Evolutionary conservation across 345 rosid species (phyloP).

Genomic region (Citrus reticulata): DNA sequence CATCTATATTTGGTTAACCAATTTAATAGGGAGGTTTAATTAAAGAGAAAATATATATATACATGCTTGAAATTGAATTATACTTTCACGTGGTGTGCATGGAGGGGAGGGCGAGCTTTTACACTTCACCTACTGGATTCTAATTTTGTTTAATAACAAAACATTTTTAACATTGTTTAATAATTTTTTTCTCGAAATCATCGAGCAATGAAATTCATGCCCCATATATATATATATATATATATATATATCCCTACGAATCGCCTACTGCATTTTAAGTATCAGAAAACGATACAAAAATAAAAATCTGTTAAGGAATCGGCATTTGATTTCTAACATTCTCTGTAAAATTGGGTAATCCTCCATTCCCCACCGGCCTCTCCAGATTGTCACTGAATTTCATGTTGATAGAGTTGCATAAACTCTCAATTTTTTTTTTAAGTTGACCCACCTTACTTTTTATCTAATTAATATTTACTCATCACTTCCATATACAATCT

Average conservation of each 20-base stretch:
- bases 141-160: too few relatives aligned
- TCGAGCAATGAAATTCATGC: slow-evolving; percentile 15
- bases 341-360: slow-evolving; percentile 15
- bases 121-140: too few relatives aligned
- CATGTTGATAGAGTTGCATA: neutral
- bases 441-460: too few relatives aligned
- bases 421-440: too few relatives aligned
- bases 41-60: neutral
- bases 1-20: too few relatives aligned
- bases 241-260: neutral
- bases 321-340: slow-evolving; percentile 22
- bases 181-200: slow-evolving; percentile 10
- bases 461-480: too few relatives aligned
- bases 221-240: neutral
- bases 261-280: slow-evolving; percentile 4
- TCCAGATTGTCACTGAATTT: slow-evolving; percentile 21
- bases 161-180: neutral
- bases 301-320: neutral
- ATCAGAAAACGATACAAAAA: slow-evolving; percentile 3
- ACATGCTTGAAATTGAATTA: neutral
- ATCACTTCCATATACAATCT: too few relatives aligned
- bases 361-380: neutral
- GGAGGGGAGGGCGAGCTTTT: neutral
- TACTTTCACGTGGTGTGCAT: slow-evolving; percentile 1
- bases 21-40: too few relatives aligned